Percentiles rank a stretch among this genome's conserved stretches.
These are phyloP conservation scores for Dipteronia sinensis DNA, from an alignment of 345 rosid species.

Conservation along the genomic window DNA sequence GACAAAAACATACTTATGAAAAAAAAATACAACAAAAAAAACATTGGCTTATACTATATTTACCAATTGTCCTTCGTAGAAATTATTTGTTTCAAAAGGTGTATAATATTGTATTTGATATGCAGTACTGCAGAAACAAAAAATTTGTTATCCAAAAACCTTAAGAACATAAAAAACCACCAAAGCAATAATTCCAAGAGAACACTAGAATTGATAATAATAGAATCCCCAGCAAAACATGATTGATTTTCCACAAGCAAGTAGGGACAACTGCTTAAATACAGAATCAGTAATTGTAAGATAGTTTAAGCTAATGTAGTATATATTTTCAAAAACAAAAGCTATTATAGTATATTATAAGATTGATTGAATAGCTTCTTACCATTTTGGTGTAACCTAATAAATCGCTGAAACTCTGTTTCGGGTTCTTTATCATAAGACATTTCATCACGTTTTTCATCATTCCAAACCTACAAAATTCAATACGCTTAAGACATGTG, in stretches of 20 bases:
- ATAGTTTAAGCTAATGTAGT: background rate
- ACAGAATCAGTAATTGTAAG: background rate
- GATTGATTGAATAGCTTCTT: background rate
- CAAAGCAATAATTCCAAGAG: background rate
- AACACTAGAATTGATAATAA: background rate
- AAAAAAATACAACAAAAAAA: too few species aligned
- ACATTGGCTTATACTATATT: background rate
- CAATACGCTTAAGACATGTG: background rate
- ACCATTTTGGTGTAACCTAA: constrained; percentile 47
- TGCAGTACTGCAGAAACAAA: background rate
- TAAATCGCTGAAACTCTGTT: constrained; percentile 49
- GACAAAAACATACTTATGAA: background rate
- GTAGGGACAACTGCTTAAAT: background rate
- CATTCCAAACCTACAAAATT: constrained; percentile 40
- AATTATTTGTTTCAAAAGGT: background rate
- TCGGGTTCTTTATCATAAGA: constrained; percentile 39
- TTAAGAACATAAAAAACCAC: background rate
- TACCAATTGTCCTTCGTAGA: background rate
- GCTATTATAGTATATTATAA: background rate
- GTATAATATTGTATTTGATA: background rate
- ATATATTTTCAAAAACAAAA: too few species aligned
- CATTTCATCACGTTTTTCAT: constrained; percentile 52
- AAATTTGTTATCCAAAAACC: background rate
- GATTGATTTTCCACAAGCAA: background rate
- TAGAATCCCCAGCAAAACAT: background rate